These are phyloP conservation scores for Lepidium aucheri DNA, from an alignment of 345 rosid species.

Conservation along the genomic window DNA sequence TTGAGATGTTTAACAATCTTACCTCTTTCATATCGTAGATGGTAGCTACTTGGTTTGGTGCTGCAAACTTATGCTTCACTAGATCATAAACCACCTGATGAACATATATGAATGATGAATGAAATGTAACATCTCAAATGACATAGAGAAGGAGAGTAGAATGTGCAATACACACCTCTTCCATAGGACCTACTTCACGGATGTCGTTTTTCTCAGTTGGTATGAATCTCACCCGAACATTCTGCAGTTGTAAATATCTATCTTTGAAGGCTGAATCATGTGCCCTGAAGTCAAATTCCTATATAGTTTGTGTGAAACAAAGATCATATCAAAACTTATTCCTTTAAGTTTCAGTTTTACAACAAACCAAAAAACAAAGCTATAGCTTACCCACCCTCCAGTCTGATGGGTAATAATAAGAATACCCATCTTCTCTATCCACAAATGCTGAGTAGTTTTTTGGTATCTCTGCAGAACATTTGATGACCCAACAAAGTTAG, in stretches of 20 bases:
- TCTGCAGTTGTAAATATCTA: constrained; percentile 61
- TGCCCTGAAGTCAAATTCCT: constrained; percentile 82
- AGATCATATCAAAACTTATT: neutral
- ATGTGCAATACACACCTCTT: constrained; percentile 42
- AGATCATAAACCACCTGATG: constrained; percentile 51
- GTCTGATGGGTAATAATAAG: constrained; percentile 80
- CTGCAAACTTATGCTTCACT: constrained; percentile 53
- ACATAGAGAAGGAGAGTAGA: neutral
- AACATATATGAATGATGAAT: neutral
- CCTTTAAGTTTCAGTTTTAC: neutral
- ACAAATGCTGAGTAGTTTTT: constrained; percentile 52
- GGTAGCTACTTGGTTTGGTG: constrained; percentile 61
- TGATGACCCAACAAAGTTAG: neutral
- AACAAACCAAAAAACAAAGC: neutral
- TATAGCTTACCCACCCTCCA: constrained; percentile 76
- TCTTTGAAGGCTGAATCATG: constrained; percentile 92
- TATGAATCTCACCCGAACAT: constrained; percentile 79
- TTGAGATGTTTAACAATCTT: neutral
- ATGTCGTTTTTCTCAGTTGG: constrained; percentile 68
- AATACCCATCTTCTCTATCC: constrained; percentile 63
- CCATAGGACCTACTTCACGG: constrained; percentile 75
- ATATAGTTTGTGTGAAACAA: neutral
- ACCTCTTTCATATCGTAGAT: constrained; percentile 72
- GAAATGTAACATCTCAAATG: neutral
- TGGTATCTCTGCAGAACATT: constrained; percentile 47